phyloP scores from a whole-genome alignment of 139 green algal genomes.

The Closterium sp. region DNA sequence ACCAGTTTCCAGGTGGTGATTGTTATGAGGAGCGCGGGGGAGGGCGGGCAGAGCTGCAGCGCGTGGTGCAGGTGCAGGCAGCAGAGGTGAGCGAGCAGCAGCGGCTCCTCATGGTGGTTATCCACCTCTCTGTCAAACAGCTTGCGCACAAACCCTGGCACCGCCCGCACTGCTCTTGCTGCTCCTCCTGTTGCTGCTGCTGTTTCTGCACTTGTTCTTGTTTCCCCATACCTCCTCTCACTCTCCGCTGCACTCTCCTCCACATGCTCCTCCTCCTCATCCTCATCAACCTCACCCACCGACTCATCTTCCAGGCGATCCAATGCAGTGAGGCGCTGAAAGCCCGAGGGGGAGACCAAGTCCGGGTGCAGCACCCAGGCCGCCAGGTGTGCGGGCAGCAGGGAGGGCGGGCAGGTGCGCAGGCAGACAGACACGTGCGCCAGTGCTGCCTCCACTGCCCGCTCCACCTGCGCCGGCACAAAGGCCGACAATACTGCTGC shows the following conservation, averaged over 20 bases:
- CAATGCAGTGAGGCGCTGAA: not conserved
- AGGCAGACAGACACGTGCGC: conserved; percentile 23
- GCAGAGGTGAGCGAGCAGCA: not conserved
- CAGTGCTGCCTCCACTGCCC: conserved; percentile 22
- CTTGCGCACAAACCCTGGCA: not conserved
- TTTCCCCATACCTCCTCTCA: not conserved
- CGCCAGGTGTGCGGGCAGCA: conserved; percentile 2
- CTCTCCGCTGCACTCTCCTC: conserved; percentile 60
- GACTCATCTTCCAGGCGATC: conserved; percentile 7
- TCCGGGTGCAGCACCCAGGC: conserved; percentile 15
- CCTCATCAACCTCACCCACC: conserved; percentile 76
- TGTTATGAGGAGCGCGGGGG: not conserved
- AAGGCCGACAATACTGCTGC: not conserved
- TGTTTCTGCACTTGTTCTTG: not conserved
- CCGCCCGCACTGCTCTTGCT: not conserved
- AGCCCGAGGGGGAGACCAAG: not conserved
- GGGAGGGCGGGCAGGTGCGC: not conserved
- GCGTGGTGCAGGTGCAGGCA: not conserved
- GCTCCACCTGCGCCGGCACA: conserved; percentile 39
- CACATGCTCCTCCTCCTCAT: conserved; percentile 76
- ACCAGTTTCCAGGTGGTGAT: conserved; percentile 7
- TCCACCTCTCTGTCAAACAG: not conserved
- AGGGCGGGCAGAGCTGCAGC: not conserved
- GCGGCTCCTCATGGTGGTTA: not conserved
- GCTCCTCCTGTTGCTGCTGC: not conserved